Evolutionary conservation across 768 basidiomycete genomes (phyloP).

Genomic region (Agrocybe pediades): DNA sequence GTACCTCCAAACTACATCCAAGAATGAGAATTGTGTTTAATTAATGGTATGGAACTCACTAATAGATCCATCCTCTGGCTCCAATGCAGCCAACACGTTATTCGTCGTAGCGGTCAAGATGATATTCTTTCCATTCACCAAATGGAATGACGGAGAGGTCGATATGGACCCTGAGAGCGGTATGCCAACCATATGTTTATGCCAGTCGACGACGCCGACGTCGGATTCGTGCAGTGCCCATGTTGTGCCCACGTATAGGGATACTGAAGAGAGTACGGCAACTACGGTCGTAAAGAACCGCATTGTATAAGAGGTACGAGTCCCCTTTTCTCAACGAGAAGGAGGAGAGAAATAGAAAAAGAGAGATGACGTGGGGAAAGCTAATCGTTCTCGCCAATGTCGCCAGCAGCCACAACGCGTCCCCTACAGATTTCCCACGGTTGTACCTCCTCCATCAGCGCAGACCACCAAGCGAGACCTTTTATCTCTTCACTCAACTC

Average conservation of each 20-base stretch:
- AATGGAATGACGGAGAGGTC: conserved; percentile 64
- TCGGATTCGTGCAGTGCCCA: conserved; percentile 71
- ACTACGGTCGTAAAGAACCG: conserved; percentile 24
- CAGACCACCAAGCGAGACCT: not conserved
- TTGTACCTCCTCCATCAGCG: conserved; percentile 1
- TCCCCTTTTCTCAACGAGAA: not conserved
- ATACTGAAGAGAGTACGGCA: conserved; percentile 10
- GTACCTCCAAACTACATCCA: conserved; percentile 73
- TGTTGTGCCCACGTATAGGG: conserved; percentile 21
- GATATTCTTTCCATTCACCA: conserved; percentile 38
- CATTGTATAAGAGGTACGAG: conserved; percentile 22
- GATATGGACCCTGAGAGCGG: conserved; percentile 53
- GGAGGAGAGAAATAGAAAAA: not conserved
- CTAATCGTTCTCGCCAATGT: not conserved
- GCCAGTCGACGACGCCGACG: conserved; percentile 87
- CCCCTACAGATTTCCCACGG: conserved; percentile 14
- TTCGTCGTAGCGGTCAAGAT: conserved; percentile 66
- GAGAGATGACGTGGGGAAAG: not conserved
- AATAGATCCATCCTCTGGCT: conserved; percentile 66
- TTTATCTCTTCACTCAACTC: no score
- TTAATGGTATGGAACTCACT: conserved; percentile 44
- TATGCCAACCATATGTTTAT: conserved; percentile 74
- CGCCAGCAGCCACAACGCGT: conserved; percentile 1
- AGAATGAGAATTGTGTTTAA: conserved; percentile 2
- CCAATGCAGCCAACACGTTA: conserved; percentile 79